Evolutionary conservation across 2,329 filamentous ascomycete species (phyloP), one percentile per base, ranked within the genome.

Genomic region (Fusarium torreyae): DNA sequence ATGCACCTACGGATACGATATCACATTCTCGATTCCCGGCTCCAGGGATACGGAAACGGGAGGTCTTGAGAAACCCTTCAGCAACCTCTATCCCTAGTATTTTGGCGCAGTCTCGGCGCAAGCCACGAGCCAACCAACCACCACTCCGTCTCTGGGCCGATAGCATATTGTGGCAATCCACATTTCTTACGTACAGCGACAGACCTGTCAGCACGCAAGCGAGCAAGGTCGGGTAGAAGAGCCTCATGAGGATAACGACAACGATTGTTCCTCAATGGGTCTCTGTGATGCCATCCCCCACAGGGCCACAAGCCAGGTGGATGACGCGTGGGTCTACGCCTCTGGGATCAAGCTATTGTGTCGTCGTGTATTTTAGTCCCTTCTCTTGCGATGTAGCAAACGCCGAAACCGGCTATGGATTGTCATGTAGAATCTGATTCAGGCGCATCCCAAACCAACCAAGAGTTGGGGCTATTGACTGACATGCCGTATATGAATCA

Each of bases 271-370:
- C 15, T 33, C 18, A 5, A 31, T 34, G 36, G 34, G 45, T 36
- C 45, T 46, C 39, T 46, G 39, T 40, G 42, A 57, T 57, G 51
- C 31, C 44, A 42, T 36, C 39, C 34, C 53, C 40, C 24, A 56
- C 57, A 40, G n/a, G 20, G 61, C 49, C 31, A 44, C 44, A 58
- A 15, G 33, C 40, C n/a, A 58, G 48, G 43, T 43, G 57, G 42
- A 28, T 18, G 48, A 54, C 22, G 15, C 46, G 38, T 51, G 46
- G 46, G 26, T 39, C 54, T 36, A n/a, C 20, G 10, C 24, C 20
- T 36, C 15, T 42, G 20, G 26, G 33, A 17, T 22, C 42, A 26
- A 48, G 38, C 20, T 11, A 24, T 26, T 42, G 38, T 28, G 17
- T 20, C 36, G 45, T 45, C n/a, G n/a, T 52, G n/a, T 44, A n/a